Evolutionary conservation across 228 moss, liverwort and hornwort genomes (phyloP).

Genomic region (Sphagnum fallax): DNA sequence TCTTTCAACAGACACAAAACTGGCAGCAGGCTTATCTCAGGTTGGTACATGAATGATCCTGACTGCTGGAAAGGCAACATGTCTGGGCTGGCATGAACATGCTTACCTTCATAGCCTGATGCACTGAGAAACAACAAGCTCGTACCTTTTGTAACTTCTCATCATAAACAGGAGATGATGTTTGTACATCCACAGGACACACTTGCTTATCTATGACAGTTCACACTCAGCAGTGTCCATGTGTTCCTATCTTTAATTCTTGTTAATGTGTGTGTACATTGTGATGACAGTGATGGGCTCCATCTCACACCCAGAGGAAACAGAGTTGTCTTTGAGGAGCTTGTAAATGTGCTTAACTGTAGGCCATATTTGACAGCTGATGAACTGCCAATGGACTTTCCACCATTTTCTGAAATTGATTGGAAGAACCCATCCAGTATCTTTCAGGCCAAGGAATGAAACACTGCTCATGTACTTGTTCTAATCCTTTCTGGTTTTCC

Average conservation of each 20-base stretch:
- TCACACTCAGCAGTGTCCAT: background rate
- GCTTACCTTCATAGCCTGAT: too few relatives aligned
- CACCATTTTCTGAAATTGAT: conserved; percentile 5
- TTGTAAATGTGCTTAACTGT: conserved; percentile 2
- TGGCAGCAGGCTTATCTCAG: conserved; percentile 8
- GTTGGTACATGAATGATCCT: background rate
- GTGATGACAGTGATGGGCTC: conserved; percentile 7
- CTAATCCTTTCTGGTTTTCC: too few relatives aligned
- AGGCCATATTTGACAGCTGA: conserved; percentile 1
- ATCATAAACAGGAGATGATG: too few relatives aligned
- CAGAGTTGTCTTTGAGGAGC: conserved; percentile 6
- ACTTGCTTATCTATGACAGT: too few relatives aligned
- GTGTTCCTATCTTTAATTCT: background rate
- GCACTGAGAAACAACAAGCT: background rate
- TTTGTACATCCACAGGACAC: too few relatives aligned
- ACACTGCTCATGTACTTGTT: too few relatives aligned
- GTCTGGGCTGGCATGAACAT: too few relatives aligned
- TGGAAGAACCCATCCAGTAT: background rate
- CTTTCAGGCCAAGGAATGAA: background rate
- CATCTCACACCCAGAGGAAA: conserved; percentile 8
- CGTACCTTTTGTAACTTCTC: background rate
- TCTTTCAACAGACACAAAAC: conserved; percentile 3
- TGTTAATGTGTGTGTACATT: background rate
- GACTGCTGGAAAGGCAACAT: background rate
- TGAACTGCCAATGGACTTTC: conserved; percentile 3